phyloP scores from a whole-genome alignment of 768 basidiomycete species.

The Sporobolomyces pararoseus region DNA sequence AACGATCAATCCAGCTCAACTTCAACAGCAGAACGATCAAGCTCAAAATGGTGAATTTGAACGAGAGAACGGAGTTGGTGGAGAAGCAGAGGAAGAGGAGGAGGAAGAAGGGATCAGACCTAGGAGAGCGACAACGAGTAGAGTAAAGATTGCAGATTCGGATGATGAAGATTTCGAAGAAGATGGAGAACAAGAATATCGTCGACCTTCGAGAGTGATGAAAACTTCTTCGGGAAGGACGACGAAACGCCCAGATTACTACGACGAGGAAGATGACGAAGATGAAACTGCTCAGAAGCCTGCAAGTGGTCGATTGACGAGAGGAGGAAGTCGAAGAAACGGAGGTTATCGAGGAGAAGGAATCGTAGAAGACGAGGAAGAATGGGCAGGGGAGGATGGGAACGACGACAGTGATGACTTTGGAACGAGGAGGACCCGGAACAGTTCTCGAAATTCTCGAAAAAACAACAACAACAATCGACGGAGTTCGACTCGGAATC shows the following conservation, averaged over 20 bases:
- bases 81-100: slow-evolving; percentile 1
- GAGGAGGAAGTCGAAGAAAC: slow-evolving; percentile 3
- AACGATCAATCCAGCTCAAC: slow-evolving; percentile 1
- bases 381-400: slow-evolving; percentile 18
- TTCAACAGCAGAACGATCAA: background rate
- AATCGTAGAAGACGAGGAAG: slow-evolving; percentile 27
- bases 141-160: background rate
- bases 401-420: slow-evolving; percentile 13
- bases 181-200: background rate
- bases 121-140: background rate
- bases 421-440: background rate
- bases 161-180: background rate
- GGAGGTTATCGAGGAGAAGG: slow-evolving; percentile 13
- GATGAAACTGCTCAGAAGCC: slow-evolving; percentile 1
- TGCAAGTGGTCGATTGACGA: background rate
- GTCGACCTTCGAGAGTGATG: slow-evolving; percentile 3
- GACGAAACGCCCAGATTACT: slow-evolving; percentile 17
- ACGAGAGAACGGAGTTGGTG: background rate
- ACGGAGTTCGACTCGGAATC: background rate
- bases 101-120: background rate
- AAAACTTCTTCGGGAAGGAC: slow-evolving; percentile 22
- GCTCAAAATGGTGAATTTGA: background rate
- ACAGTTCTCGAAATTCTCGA: background rate
- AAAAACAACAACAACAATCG: background rate
- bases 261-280: slow-evolving; percentile 21